A percentile compares a stretch with the other conserved stretches of the same genome.
Evolutionary conservation across 306 rosid species (phyloP).

Genomic region (Elaeagnus macrophylla): DNA sequence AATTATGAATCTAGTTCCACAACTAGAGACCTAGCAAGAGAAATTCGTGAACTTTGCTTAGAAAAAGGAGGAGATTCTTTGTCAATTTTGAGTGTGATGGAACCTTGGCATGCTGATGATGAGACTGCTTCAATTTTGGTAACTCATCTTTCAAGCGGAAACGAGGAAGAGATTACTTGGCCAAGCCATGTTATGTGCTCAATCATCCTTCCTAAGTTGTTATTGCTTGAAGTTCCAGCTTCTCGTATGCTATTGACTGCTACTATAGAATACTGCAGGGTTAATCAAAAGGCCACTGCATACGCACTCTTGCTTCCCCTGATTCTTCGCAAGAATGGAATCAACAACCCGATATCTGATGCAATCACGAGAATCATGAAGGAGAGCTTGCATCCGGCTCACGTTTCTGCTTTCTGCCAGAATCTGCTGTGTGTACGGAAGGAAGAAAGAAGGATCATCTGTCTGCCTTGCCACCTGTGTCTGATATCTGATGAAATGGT

Average conservation of each 20-base stretch:
- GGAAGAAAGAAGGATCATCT: conserved; percentile 25
- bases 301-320: conserved; percentile 30
- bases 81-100: conserved; percentile 14
- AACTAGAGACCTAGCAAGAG: conserved; percentile 20
- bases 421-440: conserved; percentile 29
- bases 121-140: conserved; percentile 31
- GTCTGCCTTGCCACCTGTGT: conserved; percentile 29
- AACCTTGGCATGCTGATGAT: conserved; percentile 34
- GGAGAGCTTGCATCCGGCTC: conserved; percentile 36
- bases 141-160: conserved; percentile 18
- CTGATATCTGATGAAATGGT: conserved; percentile 25
- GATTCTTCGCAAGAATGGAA: conserved; percentile 26
- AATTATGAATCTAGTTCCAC: conserved; percentile 15
- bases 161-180: conserved; percentile 23
- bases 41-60: conserved; percentile 24
- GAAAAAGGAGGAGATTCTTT: conserved; percentile 19
- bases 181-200: conserved; percentile 36
- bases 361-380: conserved; percentile 26
- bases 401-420: conserved; percentile 31
- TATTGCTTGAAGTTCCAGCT: conserved; percentile 27
- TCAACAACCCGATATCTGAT: conserved; percentile 32
- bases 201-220: conserved; percentile 28
- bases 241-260: conserved; percentile 25
- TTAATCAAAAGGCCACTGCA: conserved; percentile 23
- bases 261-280: conserved; percentile 24